These are phyloP conservation scores for Trametes punicea DNA, from an alignment of 768 basidiomycete species.

Conservation along the genomic window DNA sequence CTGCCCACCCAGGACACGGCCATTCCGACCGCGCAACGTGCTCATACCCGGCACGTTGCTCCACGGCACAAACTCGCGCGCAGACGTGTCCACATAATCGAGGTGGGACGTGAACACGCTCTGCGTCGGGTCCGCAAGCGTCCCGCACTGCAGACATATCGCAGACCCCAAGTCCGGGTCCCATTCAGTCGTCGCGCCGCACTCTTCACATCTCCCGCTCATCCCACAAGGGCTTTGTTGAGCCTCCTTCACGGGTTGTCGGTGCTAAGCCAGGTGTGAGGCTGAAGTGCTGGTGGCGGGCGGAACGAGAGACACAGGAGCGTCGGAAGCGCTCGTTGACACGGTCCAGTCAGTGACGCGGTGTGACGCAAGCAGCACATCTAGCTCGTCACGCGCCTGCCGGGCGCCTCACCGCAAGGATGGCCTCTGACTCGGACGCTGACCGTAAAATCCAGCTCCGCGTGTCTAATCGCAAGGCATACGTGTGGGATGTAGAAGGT, in stretches of 20 bases:
- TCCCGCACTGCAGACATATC: conserved; percentile 70
- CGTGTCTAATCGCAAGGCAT: conserved; percentile 75
- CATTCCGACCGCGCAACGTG: conserved; percentile 47
- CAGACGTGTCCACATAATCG: conserved; percentile 35
- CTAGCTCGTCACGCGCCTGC: background rate
- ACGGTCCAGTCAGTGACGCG: conserved; percentile 5
- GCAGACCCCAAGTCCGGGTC: conserved; percentile 56
- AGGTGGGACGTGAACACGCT: conserved; percentile 51
- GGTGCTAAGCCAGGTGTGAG: background rate
- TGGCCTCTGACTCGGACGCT: conserved; percentile 18
- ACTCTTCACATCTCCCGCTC: conserved; percentile 46
- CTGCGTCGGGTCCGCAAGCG: conserved; percentile 62
- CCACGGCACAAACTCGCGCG: conserved; percentile 31
- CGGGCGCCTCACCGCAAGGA: conserved; percentile 8
- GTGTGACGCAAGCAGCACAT: background rate
- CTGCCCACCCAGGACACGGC: conserved; percentile 64
- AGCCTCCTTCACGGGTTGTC: background rate
- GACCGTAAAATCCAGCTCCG: conserved; percentile 48
- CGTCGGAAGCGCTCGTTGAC: background rate
- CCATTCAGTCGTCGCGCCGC: conserved; percentile 50
- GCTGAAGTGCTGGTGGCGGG: conserved; percentile 9
- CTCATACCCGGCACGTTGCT: conserved; percentile 19
- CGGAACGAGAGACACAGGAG: background rate
- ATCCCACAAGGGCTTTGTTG: conserved; percentile 19
- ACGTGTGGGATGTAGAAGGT: conserved; percentile 91